A percentile compares a stretch with the other conserved stretches of the same genome.
Evolutionary conservation across 2,329 filamentous ascomycete genomes (phyloP).

Genomic region (Xylariaceae sp.): DNA sequence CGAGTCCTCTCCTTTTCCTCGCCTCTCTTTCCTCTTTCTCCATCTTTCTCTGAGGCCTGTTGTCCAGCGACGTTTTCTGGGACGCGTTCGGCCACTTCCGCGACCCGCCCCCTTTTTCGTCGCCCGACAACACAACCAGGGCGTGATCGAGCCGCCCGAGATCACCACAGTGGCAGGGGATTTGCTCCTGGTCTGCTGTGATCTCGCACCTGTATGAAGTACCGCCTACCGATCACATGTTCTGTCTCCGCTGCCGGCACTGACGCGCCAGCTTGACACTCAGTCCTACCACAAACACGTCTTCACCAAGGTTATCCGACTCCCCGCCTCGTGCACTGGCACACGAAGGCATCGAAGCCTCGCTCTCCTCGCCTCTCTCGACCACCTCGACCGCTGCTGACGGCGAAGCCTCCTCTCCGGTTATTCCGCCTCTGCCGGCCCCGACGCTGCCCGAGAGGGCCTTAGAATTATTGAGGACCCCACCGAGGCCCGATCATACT

Average conservation of each 20-base stretch:
- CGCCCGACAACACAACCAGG: conserved; percentile 1
- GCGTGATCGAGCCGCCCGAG: conserved; percentile 9
- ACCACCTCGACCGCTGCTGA: conserved; percentile 52
- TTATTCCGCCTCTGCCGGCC: conserved; percentile 50
- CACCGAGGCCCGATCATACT: conserved; percentile 29
- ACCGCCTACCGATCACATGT: conserved; percentile 5
- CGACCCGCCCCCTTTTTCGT: not conserved
- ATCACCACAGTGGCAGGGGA: conserved; percentile 18
- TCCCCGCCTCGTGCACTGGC: conserved; percentile 52
- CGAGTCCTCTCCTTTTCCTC: conserved; percentile 14
- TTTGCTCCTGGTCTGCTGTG: conserved; percentile 16
- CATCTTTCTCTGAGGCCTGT: conserved; percentile 7
- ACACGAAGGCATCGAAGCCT: conserved; percentile 46
- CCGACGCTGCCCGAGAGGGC: conserved; percentile 52
- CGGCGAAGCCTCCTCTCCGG: conserved; percentile 45
- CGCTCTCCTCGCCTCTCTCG: conserved; percentile 51
- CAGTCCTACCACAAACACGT: conserved; percentile 45
- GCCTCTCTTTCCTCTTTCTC: conserved; percentile 12
- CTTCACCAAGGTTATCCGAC: conserved; percentile 42
- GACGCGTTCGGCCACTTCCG: conserved; percentile 6
- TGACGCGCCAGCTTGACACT: conserved; percentile 2
- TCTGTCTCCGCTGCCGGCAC: not conserved
- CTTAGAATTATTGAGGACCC: conserved; percentile 44
- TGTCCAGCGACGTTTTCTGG: conserved; percentile 2
- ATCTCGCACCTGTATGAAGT: conserved; percentile 12